A percentile compares a stretch with the other conserved stretches of the same genome.
Evolutionary conservation across 2,329 filamentous ascomycete species (phyloP).

Genomic region (Exophiala mesophila): DNA sequence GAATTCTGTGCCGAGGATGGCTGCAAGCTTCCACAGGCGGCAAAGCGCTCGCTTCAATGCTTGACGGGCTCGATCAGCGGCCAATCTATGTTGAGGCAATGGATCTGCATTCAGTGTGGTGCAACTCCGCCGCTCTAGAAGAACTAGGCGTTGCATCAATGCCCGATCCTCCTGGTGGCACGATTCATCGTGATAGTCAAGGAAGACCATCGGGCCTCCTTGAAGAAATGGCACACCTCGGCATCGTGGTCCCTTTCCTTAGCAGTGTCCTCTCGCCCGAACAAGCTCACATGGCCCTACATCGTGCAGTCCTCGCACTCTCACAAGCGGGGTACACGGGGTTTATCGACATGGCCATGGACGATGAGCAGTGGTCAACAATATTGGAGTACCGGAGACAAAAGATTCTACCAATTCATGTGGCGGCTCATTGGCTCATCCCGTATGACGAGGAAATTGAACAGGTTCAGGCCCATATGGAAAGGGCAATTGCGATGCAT

Average conservation of each 20-base stretch:
- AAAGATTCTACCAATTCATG: constrained; percentile 36
- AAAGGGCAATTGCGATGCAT: constrained; percentile 41
- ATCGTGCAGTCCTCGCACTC: constrained; percentile 36
- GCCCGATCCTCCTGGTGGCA: constrained; percentile 41
- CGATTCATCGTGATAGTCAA: constrained; percentile 40
- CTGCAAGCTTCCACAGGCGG: constrained; percentile 43
- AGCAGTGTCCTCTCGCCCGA: constrained; percentile 36
- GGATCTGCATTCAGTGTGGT: constrained; percentile 48
- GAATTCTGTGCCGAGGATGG: constrained; percentile 46
- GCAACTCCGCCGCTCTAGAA: constrained; percentile 42
- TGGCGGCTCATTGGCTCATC: constrained; percentile 48
- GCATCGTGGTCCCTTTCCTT: constrained; percentile 43
- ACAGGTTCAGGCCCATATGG: constrained; percentile 38
- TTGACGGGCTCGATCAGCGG: constrained; percentile 46
- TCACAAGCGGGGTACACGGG: constrained; percentile 46
- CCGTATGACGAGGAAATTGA: constrained; percentile 35
- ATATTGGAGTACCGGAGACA: constrained; percentile 35
- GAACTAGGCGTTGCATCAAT: constrained; percentile 40
- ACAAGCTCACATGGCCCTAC: constrained; percentile 38
- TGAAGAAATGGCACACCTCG: constrained; percentile 40
- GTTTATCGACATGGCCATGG: constrained; percentile 51
- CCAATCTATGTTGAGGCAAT: constrained; percentile 47
- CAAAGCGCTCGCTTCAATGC: constrained; percentile 40
- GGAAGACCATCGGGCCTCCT: constrained; percentile 44
- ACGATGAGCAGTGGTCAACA: constrained; percentile 43